phyloP scores from a whole-genome alignment of 371 early-diverging fungal species.

The Rhizomucor miehei region DNA sequence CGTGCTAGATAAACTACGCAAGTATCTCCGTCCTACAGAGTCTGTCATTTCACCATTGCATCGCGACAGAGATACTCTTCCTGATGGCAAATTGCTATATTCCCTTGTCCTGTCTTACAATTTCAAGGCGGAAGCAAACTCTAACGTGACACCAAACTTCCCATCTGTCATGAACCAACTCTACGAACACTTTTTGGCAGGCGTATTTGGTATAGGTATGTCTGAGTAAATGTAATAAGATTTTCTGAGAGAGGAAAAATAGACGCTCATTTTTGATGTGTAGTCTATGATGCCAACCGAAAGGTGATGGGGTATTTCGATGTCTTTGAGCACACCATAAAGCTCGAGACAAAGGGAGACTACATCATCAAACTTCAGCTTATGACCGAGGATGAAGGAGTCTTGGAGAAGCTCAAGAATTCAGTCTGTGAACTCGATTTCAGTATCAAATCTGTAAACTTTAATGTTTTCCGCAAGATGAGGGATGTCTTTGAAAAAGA shows the following conservation, averaged over 20 bases:
- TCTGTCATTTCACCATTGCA: slow-evolving; percentile 62
- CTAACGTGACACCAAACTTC: slow-evolving; percentile 58
- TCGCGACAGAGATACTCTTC: slow-evolving; percentile 74
- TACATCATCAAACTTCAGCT: slow-evolving; percentile 81
- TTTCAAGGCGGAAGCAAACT: slow-evolving; percentile 49
- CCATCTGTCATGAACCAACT: slow-evolving; percentile 64
- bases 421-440: slow-evolving; percentile 66
- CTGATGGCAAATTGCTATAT: slow-evolving; percentile 63
- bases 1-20: slow-evolving; percentile 58
- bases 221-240: background rate
- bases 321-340: slow-evolving; percentile 69
- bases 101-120: slow-evolving; percentile 74
- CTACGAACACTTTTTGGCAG: slow-evolving; percentile 57
- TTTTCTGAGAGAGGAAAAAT: too few species aligned
- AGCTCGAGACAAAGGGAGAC: slow-evolving; percentile 77
- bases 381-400: slow-evolving; percentile 60
- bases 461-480: slow-evolving; percentile 54
- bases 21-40: slow-evolving; percentile 66
- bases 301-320: slow-evolving; percentile 67
- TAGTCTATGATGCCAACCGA: slow-evolving; percentile 60
- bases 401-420: slow-evolving; percentile 70
- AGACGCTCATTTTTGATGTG: slow-evolving; percentile 1
- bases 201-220: slow-evolving; percentile 50
- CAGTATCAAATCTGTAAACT: slow-evolving; percentile 53
- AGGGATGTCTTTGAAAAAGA: slow-evolving; percentile 51